phyloP scores from a whole-genome alignment of 768 basidiomycete species.

The Pisolithus albus region DNA sequence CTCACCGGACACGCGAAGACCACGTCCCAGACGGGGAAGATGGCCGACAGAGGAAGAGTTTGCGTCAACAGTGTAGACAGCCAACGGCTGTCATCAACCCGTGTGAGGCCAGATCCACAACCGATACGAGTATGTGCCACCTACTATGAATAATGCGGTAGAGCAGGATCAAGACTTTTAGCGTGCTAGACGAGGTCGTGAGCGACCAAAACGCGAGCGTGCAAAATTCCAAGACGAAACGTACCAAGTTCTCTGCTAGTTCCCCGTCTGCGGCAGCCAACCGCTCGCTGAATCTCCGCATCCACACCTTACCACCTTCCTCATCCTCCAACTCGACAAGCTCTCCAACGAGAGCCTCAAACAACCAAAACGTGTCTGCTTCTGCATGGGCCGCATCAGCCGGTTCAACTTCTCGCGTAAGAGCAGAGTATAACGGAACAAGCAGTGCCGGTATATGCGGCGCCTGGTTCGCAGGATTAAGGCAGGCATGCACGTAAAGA shows the following conservation, averaged over 20 bases:
- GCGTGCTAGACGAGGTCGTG: conserved; percentile 35
- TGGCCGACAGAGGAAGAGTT: conserved; percentile 56
- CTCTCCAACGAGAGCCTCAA: conserved; percentile 68
- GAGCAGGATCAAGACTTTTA: conserved; percentile 60
- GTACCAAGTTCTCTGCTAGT: conserved; percentile 52
- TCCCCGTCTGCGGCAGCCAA: conserved; percentile 59
- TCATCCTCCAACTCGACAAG: conserved; percentile 69
- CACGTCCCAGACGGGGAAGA: conserved; percentile 64
- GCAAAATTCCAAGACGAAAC: background rate
- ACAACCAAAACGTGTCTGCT: conserved; percentile 79
- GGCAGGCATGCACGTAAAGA: conserved; percentile 59
- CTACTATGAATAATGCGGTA: conserved; percentile 79
- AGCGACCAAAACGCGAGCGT: background rate
- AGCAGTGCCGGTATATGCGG: conserved; percentile 65
- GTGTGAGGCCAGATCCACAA: background rate
- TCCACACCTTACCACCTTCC: conserved; percentile 56
- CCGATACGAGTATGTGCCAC: conserved; percentile 18
- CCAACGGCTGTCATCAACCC: conserved; percentile 51
- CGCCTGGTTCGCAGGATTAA: conserved; percentile 68
- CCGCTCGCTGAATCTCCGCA: conserved; percentile 52
- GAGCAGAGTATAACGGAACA: conserved; percentile 58
- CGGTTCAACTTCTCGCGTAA: conserved; percentile 54
- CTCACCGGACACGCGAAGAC: conserved; percentile 55
- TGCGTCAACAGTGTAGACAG: conserved; percentile 65
- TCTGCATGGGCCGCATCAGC: conserved; percentile 62